Base-by-base conservation (phyloP, 148 eudicot species). In the Rhododendron ovatum region DNA sequence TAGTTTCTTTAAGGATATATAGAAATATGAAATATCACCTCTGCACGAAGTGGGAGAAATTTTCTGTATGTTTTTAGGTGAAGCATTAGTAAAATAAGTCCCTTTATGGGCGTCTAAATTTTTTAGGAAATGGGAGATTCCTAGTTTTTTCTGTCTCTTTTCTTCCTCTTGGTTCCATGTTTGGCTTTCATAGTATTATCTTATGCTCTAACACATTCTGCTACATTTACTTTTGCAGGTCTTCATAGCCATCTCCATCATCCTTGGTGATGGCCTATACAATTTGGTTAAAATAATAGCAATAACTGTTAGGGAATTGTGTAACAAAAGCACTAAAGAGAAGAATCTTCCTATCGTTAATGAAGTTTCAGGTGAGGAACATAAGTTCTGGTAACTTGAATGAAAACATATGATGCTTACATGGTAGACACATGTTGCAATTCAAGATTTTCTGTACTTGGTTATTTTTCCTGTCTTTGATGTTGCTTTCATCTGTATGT, bases 221-320 rank as follows among this genome's bases (percentile, higher is more conserved):
- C 10, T 67, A 15, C 28, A n/a, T 10, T 37, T 39, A 11, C 12
- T 13, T 87, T 84, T 88, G 41, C 88, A 93, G 95, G 95, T 93
- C 78, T 93, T 93, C 87, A 92, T 93, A 81, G 91, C 95, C 86
- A 90, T 92, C 80, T 87, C 95, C 83, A 91, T 93, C 69, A 93
- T 93, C 87, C 93, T 93, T 84, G 95, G 95, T 45, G 95, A 93
- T 87, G 95, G 95, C 75, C 93, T 93, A 84, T 93, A 93, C 89
- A 93, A 93, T 91, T 85, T 93, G 86, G 75, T 93, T 90, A 93
- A 92, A 91, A 93, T 93, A 75, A 87, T 93, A 81, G 85, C 87
- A 76, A 74, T 92, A 78, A 92, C 94, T 67, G 81, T 85, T 7
- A 92, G 85, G 87, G 93, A 93, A 90, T 55, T 93, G 65, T 47